phyloP scores from a whole-genome alignment of 805 yeast genomes.

The Ogataea zsoltii region DNA sequence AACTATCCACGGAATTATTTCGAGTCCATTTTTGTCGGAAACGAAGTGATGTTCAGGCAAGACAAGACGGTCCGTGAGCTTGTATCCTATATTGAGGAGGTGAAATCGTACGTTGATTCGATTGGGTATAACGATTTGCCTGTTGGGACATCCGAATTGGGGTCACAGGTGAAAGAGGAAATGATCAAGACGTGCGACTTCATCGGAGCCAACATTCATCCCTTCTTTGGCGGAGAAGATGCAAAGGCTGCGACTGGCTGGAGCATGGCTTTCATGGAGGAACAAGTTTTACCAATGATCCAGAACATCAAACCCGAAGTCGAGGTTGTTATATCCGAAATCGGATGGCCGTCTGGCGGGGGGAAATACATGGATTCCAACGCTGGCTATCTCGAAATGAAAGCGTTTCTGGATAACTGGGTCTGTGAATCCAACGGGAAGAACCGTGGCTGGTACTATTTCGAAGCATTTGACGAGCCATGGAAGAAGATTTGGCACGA shows the following conservation, averaged over 20 bases:
- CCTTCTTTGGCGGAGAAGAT: conserved; percentile 61
- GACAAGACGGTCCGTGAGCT: conserved; percentile 45
- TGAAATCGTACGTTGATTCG: conserved; percentile 39
- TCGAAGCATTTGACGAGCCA: conserved; percentile 74
- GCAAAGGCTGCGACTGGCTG: conserved; percentile 51
- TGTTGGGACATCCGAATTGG: conserved; percentile 65
- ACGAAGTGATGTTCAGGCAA: conserved; percentile 58
- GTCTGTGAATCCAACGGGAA: conserved; percentile 43
- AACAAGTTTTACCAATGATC: conserved; percentile 43
- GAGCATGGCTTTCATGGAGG: conserved; percentile 49
- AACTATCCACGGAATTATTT: conserved; percentile 47
- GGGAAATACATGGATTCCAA: conserved; percentile 47
- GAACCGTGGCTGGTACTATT: conserved; percentile 54
- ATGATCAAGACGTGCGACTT: conserved; percentile 50
- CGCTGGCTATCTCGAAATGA: conserved; percentile 48
- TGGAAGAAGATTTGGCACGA: conserved; percentile 61
- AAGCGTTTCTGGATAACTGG: conserved; percentile 52
- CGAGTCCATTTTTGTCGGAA: conserved; percentile 58
- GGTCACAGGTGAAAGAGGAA: conserved; percentile 43
- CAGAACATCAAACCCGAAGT: conserved; percentile 21
- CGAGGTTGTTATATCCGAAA: conserved; percentile 53
- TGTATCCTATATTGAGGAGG: conserved; percentile 41
- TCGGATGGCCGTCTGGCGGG: conserved; percentile 74
- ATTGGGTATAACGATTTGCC: conserved; percentile 43
- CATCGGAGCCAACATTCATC: conserved; percentile 65